phyloP scores from a whole-genome alignment of 345 rosid genomes.

The Salix suchowensis region DNA sequence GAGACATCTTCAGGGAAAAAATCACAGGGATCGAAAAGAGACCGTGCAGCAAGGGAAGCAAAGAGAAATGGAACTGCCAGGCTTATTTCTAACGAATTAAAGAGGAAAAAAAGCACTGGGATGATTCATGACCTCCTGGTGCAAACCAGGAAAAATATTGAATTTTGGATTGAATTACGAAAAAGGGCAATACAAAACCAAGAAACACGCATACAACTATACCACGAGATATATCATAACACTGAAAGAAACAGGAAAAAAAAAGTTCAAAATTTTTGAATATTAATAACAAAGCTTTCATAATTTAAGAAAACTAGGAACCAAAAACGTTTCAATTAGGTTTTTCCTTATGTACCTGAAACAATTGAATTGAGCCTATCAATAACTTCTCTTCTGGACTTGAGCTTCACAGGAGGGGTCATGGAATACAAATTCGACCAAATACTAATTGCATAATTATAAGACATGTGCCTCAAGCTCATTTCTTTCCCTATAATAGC shows the following conservation, averaged over 20 bases:
- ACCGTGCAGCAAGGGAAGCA: not conserved
- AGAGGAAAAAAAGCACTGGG: not conserved
- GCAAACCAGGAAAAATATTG: not conserved
- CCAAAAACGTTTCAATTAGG: not conserved
- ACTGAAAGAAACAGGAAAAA: not conserved
- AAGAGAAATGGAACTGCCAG: not conserved
- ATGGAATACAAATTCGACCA: conserved; percentile 23
- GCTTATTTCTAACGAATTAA: not conserved
- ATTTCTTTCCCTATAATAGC: conserved; percentile 65
- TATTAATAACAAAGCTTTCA: not conserved
- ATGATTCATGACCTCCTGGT: not conserved
- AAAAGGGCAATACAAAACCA: not conserved
- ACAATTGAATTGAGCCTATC: conserved; percentile 62
- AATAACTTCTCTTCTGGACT: conserved; percentile 49
- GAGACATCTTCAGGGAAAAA: not conserved
- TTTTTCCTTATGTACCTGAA: conserved; percentile 42
- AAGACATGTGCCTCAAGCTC: conserved; percentile 51
- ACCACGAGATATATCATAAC: not conserved
- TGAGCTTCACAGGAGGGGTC: conserved; percentile 35
- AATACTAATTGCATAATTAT: conserved; percentile 35
- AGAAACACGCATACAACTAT: not conserved
- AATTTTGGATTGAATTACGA: not conserved
- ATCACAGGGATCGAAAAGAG: not conserved
- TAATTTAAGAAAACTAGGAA: not conserved
- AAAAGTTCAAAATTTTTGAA: not conserved